Base-by-base conservation (phyloP, 768 basidiomycete genomes). In the Leccinum fibrillosum region DNA sequence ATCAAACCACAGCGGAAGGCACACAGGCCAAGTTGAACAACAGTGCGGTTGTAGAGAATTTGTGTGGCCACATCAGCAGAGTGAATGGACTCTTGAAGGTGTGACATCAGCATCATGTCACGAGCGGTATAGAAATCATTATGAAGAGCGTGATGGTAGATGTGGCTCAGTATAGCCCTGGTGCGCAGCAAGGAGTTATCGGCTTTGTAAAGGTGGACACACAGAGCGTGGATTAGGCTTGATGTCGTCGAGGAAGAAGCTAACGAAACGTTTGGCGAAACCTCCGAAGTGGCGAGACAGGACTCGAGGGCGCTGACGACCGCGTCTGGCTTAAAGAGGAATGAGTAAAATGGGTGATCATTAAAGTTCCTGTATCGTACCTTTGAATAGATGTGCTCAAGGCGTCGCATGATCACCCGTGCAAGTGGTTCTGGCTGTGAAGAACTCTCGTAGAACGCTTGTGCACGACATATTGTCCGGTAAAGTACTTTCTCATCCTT, bases 361-460 rank as follows among this genome's bases (percentile, higher is more conserved):
- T 42, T 10, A 2, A 42, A 7, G 8, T 28, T 30, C 10, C 11
- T 44, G 34, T 10, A 39, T 35, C 57, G 56, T 59, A 95, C 94
- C 87, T 99, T 98, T 39, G 92, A 94, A 75, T 99, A 98, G 52
- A 99, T 94, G 70, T 98, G 97, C 72, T 99, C 97, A 59, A 99
- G 76, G 45, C 97, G 86, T 64, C 97, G 85, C 90, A 98, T 95
- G 55, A 98, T 81, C 37, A 95, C 92, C 44, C 96, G 84, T 39
- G 88, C 86, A 45, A 93, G 81, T 21, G 90, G 86, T 39, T 97
- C 94, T 39, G 80, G 76, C 73, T 89, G 86, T 26, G 80, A 77
- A 17, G 86, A 88, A 65, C 82, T 83, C 77, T 97, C 94, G 74
- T 96, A 98, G 68, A 94, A 88, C 10, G 88, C 84, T 73, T 98